phyloP scores from a whole-genome alignment of 768 basidiomycete genomes.

The Crepidotus variabilis region DNA sequence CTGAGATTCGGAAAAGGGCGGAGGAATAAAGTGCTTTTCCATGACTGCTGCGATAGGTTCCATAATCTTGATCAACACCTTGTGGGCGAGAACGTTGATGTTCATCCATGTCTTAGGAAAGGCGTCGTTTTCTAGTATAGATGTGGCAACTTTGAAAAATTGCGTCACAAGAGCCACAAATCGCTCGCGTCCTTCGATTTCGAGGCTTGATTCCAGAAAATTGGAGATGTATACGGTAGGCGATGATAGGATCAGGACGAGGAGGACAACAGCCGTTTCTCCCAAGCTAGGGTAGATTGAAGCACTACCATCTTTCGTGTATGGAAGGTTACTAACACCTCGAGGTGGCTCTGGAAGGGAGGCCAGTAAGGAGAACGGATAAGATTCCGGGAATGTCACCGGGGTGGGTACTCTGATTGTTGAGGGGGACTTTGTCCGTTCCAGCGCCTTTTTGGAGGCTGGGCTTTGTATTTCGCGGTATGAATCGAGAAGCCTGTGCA shows the following conservation, averaged over 20 bases:
- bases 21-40: conserved; percentile 77
- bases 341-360: conserved; percentile 55
- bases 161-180: conserved; percentile 67
- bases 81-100: conserved; percentile 84
- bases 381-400: conserved; percentile 89
- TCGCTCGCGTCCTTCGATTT: conserved; percentile 86
- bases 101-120: conserved; percentile 93
- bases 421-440: conserved; percentile 56
- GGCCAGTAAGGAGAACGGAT: conserved; percentile 83
- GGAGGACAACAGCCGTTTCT: conserved; percentile 81
- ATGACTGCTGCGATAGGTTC: conserved; percentile 77
- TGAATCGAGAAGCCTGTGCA: conserved; percentile 72
- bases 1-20: conserved; percentile 50
- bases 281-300: conserved; percentile 75
- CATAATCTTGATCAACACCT: conserved; percentile 84
- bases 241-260: conserved; percentile 78
- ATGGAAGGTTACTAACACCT: conserved; percentile 35
- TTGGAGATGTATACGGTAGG: conserved; percentile 72
- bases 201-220: conserved; percentile 76
- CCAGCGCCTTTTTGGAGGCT: conserved; percentile 64
- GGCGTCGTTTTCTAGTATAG: conserved; percentile 82
- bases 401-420: conserved; percentile 59
- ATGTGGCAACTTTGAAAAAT: conserved; percentile 77
- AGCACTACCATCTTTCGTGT: conserved; percentile 41
- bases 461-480: conserved; percentile 80